Conservation (phyloP, 345 rosid species). For the Arabis hirsuta region DNA sequence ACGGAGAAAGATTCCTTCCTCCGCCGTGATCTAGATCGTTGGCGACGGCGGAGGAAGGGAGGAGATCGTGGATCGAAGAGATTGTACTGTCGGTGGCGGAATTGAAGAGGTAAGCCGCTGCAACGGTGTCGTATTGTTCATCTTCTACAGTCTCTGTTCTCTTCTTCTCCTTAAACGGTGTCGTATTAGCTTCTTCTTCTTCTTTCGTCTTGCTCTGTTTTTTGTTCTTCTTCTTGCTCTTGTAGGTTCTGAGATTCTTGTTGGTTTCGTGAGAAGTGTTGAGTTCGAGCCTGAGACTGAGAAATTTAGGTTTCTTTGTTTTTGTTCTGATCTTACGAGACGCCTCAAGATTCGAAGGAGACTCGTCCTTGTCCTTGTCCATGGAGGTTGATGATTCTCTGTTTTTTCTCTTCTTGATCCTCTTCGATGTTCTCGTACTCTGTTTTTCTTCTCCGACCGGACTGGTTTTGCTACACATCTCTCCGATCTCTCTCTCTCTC, state of each 20-base stretch:
- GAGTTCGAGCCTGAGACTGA: constrained; percentile 60
- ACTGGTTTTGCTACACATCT: constrained; percentile 45
- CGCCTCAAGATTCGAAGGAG: constrained; percentile 32
- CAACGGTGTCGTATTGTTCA: constrained; percentile 54
- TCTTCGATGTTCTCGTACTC: constrained; percentile 24
- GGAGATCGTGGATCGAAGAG: constrained; percentile 60
- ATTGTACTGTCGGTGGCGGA: constrained; percentile 54
- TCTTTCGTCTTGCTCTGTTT: constrained; percentile 36
- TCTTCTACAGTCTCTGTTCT: constrained; percentile 34
- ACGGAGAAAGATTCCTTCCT: constrained; percentile 39
- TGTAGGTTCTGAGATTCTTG: constrained; percentile 25
- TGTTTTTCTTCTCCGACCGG: constrained; percentile 34
- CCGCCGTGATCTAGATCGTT: constrained; percentile 34
- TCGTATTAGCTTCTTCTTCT: neutral
- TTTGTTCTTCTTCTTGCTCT: constrained; percentile 28
- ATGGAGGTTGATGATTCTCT: constrained; percentile 24
- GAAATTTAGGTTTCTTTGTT: constrained; percentile 68
- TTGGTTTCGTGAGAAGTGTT: constrained; percentile 35
- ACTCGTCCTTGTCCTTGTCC: constrained; percentile 6
- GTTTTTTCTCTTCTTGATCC: constrained; percentile 35
- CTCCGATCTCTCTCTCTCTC: constrained; percentile 31
- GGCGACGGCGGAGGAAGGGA: constrained; percentile 49
- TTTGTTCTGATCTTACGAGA: constrained; percentile 62
- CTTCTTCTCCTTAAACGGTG: constrained; percentile 25
- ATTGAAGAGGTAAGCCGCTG: constrained; percentile 57